These are phyloP conservation scores for Chamaecyparis obtusa DNA, from an alignment of 75 land plant genomes.

Conservation along the genomic window DNA sequence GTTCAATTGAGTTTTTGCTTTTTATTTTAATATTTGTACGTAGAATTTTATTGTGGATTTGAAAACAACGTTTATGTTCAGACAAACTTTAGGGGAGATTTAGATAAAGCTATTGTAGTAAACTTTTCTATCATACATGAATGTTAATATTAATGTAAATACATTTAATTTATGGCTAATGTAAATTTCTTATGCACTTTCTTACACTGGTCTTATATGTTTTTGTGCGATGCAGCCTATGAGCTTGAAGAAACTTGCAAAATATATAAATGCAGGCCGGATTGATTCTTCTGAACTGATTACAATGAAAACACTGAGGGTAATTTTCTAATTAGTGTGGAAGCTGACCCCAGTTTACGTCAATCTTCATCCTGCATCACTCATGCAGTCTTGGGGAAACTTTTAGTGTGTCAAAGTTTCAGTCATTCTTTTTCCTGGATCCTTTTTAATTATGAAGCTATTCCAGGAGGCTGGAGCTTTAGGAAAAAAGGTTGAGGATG, in stretches of 20 bases:
- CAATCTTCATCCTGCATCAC: background rate
- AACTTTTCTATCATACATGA: background rate
- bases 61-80: background rate
- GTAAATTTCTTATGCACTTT: background rate
- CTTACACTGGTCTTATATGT: background rate
- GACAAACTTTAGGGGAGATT: background rate
- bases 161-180: background rate
- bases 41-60: background rate
- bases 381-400: background rate
- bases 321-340: constrained; percentile 16
- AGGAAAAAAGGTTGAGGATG: constrained; percentile 83
- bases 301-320: constrained; percentile 94
- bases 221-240: constrained; percentile 51
- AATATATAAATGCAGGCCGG: constrained; percentile 63
- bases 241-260: constrained; percentile 68
- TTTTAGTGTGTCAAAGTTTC: background rate
- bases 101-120: background rate
- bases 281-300: constrained; percentile 87
- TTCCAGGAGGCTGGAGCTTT: constrained; percentile 74
- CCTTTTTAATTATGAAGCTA: background rate
- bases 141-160: background rate
- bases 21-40: background rate
- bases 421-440: background rate
- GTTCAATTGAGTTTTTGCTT: background rate
- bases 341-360: background rate